A percentile compares a stretch with the other conserved stretches of the same genome.
Conservation (phyloP, 148 eudicot species). For the Camellia sinensis region DNA sequence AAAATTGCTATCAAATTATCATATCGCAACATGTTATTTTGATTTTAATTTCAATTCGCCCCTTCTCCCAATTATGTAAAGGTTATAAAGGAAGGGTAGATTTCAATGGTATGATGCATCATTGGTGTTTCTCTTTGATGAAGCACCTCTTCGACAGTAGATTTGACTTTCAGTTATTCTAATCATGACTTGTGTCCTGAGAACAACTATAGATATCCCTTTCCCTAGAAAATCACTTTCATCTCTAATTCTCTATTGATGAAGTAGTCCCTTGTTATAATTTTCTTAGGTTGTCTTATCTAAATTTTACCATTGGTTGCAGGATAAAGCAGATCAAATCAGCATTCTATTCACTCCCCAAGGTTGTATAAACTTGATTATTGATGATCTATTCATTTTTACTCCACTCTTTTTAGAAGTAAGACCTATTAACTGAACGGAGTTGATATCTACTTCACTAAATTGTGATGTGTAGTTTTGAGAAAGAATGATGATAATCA, state of each 20-base stretch:
- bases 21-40: background rate
- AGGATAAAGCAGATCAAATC: slow-evolving; percentile 91
- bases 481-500: background rate
- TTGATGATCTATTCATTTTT: background rate
- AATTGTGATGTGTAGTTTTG: background rate
- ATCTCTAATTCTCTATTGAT: background rate
- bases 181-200: background rate
- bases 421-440: background rate
- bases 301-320: slow-evolving; percentile 26
- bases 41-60: background rate
- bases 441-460: background rate
- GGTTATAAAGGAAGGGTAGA: background rate
- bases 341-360: slow-evolving; percentile 71
- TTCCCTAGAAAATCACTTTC: background rate
- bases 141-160: background rate
- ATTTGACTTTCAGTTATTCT: background rate
- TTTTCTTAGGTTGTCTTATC: background rate
- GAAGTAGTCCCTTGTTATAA: background rate
- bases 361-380: slow-evolving; percentile 34
- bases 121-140: background rate
- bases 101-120: background rate
- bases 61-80: background rate
- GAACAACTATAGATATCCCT: background rate
- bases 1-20: no score
- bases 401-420: background rate